A percentile compares a stretch with the other conserved stretches of the same genome.
phyloP scores from a whole-genome alignment of 495 filamentous ascomycete genomes.

The Penicillium macrosclerotiorum region DNA sequence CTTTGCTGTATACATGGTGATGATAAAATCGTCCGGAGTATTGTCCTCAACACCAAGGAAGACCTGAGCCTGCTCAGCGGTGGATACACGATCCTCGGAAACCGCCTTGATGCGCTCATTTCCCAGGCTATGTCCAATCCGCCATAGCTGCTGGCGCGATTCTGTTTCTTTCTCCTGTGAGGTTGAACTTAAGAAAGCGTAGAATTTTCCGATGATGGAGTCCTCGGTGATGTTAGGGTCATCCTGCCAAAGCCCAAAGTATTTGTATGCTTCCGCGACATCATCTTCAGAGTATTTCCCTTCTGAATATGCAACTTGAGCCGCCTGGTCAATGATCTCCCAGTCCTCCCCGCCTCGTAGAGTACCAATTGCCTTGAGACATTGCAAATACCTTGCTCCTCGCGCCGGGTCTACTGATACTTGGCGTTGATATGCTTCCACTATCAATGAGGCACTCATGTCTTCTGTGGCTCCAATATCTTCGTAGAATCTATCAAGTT shows the following conservation, averaged over 20 bases:
- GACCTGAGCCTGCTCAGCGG: constrained; percentile 58
- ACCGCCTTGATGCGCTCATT: constrained; percentile 53
- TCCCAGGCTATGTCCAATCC: constrained; percentile 51
- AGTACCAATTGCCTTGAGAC: constrained; percentile 34
- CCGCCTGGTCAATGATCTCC: constrained; percentile 34
- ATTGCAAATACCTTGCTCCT: constrained; percentile 32
- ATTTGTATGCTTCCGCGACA: constrained; percentile 53
- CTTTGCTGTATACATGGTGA: constrained; percentile 58
- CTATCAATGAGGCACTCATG: constrained; percentile 35
- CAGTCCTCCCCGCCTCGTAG: constrained; percentile 36
- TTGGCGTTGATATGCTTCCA: constrained; percentile 42
- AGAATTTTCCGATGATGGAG: constrained; percentile 56
- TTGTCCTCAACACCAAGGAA: constrained; percentile 53
- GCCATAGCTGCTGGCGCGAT: constrained; percentile 50
- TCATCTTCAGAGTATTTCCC: constrained; percentile 51
- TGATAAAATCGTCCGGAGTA: constrained; percentile 59
- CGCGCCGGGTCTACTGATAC: constrained; percentile 31
- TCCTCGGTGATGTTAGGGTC: constrained; percentile 48
- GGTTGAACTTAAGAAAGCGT: constrained; percentile 48
- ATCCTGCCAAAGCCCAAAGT: constrained; percentile 46
- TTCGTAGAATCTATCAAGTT: constrained; percentile 35
- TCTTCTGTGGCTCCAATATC: constrained; percentile 45
- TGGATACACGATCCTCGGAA: constrained; percentile 39
- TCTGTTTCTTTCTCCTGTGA: constrained; percentile 43
- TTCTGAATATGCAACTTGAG: constrained; percentile 38